Conservation (phyloP, 805 yeast genomes). For the Sporopachydermia lactativora region DNA sequence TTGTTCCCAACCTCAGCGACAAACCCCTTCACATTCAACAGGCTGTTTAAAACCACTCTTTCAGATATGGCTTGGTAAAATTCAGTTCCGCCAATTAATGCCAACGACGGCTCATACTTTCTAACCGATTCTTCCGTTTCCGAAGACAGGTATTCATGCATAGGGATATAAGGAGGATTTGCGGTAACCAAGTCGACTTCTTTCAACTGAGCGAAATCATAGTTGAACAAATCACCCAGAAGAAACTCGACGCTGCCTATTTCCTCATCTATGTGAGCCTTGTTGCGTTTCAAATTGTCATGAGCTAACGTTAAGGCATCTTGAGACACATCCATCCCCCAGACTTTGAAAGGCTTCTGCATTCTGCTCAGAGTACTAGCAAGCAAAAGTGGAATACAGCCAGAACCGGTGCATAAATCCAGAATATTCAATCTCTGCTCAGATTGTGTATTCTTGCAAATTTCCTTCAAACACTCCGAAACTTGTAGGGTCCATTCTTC, state of each 20-base stretch:
- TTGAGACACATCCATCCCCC: constrained; percentile 43
- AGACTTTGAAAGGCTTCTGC: constrained; percentile 13
- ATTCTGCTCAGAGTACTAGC: constrained; percentile 16
- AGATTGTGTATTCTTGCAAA: constrained; percentile 1
- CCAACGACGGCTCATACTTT: constrained; percentile 59
- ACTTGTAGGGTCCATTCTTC: constrained; percentile 70
- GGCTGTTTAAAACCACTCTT: constrained; percentile 23
- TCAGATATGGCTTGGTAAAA: constrained; percentile 46
- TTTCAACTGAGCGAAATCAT: background rate
- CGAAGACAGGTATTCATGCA: constrained; percentile 25
- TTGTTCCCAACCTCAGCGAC: constrained; percentile 65
- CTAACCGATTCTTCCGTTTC: constrained; percentile 49
- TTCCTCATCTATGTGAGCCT: background rate
- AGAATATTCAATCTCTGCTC: constrained; percentile 21
- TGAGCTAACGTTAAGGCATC: constrained; percentile 37
- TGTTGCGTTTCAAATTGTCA: constrained; percentile 24
- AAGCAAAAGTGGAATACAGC: constrained; percentile 61
- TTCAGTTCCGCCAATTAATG: constrained; percentile 66
- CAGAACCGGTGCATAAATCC: constrained; percentile 82
- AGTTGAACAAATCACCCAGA: constrained; percentile 13
- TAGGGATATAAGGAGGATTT: constrained; percentile 86
- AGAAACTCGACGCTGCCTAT: constrained; percentile 10
- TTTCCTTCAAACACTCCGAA: no score
- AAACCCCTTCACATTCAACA: constrained; percentile 34
- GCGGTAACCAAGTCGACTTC: constrained; percentile 45